Conservation (phyloP, 1,284 basidiomycete genomes). For the Naganishia cerealis region DNA sequence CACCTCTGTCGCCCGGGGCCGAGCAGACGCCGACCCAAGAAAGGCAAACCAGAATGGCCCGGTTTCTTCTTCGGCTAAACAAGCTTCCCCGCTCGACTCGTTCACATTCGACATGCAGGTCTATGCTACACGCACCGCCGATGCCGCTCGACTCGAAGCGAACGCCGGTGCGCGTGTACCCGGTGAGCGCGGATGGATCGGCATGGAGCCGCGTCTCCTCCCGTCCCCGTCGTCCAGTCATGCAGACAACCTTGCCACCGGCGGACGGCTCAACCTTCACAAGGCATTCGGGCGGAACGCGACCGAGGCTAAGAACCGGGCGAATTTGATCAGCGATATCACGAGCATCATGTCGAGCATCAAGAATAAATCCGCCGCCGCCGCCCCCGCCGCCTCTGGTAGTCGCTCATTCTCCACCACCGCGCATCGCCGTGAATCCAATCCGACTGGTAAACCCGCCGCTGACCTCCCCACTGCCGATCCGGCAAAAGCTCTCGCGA, state of each 20-base stretch:
- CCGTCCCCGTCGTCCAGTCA: not conserved
- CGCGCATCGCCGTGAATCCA: not conserved
- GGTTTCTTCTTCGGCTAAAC: constrained; percentile 7
- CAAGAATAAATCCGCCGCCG: constrained; percentile 1
- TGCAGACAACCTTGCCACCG: constrained; percentile 13
- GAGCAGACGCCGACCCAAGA: constrained; percentile 7
- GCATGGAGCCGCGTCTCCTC: constrained; percentile 6
- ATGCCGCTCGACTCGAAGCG: not conserved
- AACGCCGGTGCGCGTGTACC: constrained; percentile 8
- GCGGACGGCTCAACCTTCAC: not conserved
- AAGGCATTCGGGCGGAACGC: not conserved
- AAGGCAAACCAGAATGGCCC: constrained; percentile 7
- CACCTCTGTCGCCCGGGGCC: constrained; percentile 7
- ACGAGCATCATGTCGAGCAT: constrained; percentile 1
- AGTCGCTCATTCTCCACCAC: constrained; percentile 10
- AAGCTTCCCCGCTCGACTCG: constrained; percentile 44
- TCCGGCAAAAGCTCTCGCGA: constrained; percentile 10
- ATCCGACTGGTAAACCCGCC: constrained; percentile 9
- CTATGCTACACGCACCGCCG: constrained; percentile 17
- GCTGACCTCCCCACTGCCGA: constrained; percentile 13
- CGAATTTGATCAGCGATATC: not conserved
- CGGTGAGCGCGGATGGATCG: constrained; percentile 30
- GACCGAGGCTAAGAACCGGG: not conserved
- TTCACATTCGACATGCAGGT: constrained; percentile 46
- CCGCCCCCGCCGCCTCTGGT: not conserved